Conservation (phyloP, 129 eudicot genomes). For the Ambrosia trifida region DNA sequence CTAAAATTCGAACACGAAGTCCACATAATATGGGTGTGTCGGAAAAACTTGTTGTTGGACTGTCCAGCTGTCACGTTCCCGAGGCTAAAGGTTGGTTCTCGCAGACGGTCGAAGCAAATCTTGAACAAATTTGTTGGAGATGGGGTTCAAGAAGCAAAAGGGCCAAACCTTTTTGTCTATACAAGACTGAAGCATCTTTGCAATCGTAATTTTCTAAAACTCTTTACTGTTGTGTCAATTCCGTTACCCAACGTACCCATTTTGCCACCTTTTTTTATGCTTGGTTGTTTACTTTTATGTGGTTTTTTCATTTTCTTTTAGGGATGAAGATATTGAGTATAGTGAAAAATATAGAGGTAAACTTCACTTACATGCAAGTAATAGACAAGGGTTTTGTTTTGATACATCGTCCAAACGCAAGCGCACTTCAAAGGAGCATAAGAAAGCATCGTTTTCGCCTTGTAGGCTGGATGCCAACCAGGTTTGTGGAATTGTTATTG, state of each 20-base stretch:
- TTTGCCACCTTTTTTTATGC: not conserved
- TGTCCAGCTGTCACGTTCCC: slow-evolving; percentile 66
- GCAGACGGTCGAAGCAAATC: slow-evolving; percentile 38
- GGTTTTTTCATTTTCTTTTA: slow-evolving; percentile 18
- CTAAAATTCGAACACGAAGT: slow-evolving; percentile 30
- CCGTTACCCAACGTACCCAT: not conserved
- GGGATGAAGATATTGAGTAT: slow-evolving; percentile 47
- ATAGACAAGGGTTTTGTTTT: slow-evolving; percentile 51
- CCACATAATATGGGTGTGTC: slow-evolving; percentile 7
- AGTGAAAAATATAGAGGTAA: slow-evolving; percentile 40
- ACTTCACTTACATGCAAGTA: slow-evolving; percentile 50
- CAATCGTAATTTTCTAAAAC: slow-evolving; percentile 53
- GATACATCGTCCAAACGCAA: slow-evolving; percentile 58
- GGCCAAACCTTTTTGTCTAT: slow-evolving; percentile 62
- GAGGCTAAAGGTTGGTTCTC: slow-evolving; percentile 74
- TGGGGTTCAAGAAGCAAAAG: slow-evolving; percentile 35
- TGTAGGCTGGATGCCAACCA: slow-evolving; percentile 72
- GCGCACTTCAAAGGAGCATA: slow-evolving; percentile 62
- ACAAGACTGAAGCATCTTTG: slow-evolving; percentile 51
- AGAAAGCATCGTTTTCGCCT: slow-evolving; percentile 60
- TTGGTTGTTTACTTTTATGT: not conserved
- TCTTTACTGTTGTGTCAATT: not conserved
- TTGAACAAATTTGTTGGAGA: slow-evolving; percentile 84
- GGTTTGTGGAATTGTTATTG: slow-evolving; percentile 37
- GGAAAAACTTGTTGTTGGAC: slow-evolving; percentile 37